A percentile compares a stretch with the other conserved stretches of the same genome.
phyloP scores from a whole-genome alignment of 345 rosid genomes.

The Gossypium arboreum region DNA sequence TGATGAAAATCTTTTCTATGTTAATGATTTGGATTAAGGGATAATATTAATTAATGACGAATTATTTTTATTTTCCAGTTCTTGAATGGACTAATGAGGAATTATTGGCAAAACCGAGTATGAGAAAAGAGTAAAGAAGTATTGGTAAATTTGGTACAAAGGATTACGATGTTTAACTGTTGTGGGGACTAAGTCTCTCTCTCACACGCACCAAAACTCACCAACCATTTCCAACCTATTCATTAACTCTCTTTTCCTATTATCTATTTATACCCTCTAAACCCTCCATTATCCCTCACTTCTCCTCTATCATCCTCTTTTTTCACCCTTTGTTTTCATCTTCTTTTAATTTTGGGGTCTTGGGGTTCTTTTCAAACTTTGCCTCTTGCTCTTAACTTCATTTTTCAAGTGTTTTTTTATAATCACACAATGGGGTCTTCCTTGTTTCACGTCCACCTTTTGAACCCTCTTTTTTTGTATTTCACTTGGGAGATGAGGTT shows the following conservation, averaged over 20 bases:
- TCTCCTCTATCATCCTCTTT: not conserved
- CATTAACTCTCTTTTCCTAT: constrained; percentile 13
- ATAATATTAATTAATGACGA: too few species aligned
- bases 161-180: constrained; percentile 61
- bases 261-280: constrained; percentile 30
- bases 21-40: too few species aligned
- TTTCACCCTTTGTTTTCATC: not conserved
- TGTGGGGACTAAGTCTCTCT: constrained; percentile 31
- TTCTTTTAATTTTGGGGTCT: not conserved
- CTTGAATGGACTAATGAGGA: constrained; percentile 19
- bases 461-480: not conserved
- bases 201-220: constrained; percentile 10
- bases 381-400: not conserved
- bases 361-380: not conserved
- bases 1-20: too few species aligned
- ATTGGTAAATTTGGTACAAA: constrained; percentile 38
- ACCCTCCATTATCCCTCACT: constrained; percentile 4
- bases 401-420: not conserved
- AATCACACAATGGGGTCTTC: too few species aligned
- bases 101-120: constrained; percentile 17
- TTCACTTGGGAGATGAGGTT: constrained; percentile 2
- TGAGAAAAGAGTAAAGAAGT: constrained; percentile 23
- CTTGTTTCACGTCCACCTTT: not conserved
- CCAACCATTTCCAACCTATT: constrained; percentile 32
- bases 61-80: not conserved